Percentiles rank a stretch among this genome's conserved stretches.
Conservation (phyloP, 345 rosid genomes). For the Eucalyptus erythrocorys region DNA sequence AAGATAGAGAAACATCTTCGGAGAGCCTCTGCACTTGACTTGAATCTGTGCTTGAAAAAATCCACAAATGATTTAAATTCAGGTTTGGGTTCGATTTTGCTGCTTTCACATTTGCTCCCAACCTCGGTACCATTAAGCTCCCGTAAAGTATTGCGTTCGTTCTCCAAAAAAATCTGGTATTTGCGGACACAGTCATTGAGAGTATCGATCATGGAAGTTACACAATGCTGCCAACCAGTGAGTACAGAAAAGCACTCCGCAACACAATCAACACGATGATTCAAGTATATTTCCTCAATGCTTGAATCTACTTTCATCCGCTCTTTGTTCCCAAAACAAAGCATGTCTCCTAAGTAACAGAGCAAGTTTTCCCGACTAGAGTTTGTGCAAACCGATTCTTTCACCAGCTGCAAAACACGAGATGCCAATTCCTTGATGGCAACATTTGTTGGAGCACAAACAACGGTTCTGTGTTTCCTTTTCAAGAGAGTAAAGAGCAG, state of each 20-base stretch:
- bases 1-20: neutral
- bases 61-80: neutral
- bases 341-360: neutral
- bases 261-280: slow-evolving; percentile 6
- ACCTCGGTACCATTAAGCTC: neutral
- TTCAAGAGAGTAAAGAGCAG: neutral
- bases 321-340: slow-evolving; percentile 4
- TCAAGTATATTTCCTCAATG: slow-evolving; percentile 2
- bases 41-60: neutral
- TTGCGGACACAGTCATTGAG: neutral
- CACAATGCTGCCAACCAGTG: slow-evolving; percentile 3
- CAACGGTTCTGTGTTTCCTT: slow-evolving; percentile 4
- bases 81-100: neutral
- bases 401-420: slow-evolving; percentile 6
- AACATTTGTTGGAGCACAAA: slow-evolving; percentile 9
- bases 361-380: neutral
- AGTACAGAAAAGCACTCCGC: neutral
- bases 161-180: neutral
- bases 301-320: neutral
- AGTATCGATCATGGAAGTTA: neutral
- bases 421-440: slow-evolving; percentile 7
- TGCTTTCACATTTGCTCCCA: neutral
- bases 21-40: neutral
- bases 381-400: neutral
- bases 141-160: neutral